A percentile compares a stretch with the other conserved stretches of the same genome.
phyloP scores from a whole-genome alignment of 495 filamentous ascomycete genomes.

The Cercophora sp. region DNA sequence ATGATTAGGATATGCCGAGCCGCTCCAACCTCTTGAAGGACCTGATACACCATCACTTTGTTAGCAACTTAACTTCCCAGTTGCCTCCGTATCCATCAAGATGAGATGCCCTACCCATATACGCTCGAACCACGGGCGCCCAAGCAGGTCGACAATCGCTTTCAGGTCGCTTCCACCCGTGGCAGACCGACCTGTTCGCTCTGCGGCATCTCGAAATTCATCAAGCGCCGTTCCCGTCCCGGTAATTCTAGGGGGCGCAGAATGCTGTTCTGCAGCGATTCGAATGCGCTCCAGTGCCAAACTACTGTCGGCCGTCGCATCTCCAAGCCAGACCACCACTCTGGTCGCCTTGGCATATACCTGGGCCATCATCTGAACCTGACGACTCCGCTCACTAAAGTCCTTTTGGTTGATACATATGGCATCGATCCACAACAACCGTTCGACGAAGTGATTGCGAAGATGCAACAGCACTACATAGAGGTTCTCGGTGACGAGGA shows the following conservation, averaged over 20 bases:
- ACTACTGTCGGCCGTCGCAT: slow-evolving; percentile 1
- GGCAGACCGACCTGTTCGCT: neutral
- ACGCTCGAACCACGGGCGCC: slow-evolving; percentile 5
- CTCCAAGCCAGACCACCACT: slow-evolving; percentile 38
- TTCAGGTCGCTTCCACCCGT: neutral
- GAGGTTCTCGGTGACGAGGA: neutral
- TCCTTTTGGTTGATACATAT: slow-evolving; percentile 22
- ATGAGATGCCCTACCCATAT: neutral
- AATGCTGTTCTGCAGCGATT: neutral
- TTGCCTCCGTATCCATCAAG: neutral
- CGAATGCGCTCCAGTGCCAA: neutral
- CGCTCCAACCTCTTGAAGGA: slow-evolving; percentile 8
- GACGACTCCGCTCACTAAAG: slow-evolving; percentile 10
- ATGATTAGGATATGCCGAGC: slow-evolving; percentile 4
- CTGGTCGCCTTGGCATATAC: slow-evolving; percentile 33
- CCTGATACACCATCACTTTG: neutral
- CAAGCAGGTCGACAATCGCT: neutral
- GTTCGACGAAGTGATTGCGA: neutral
- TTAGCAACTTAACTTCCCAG: neutral
- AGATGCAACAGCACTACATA: neutral
- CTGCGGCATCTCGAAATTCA: neutral
- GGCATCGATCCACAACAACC: neutral
- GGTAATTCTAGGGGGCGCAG: no score
- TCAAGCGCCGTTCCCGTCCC: no score
- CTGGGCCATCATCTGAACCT: slow-evolving; percentile 26